phyloP scores from a whole-genome alignment of 106 monocot species.

The Gastrodia elata region DNA sequence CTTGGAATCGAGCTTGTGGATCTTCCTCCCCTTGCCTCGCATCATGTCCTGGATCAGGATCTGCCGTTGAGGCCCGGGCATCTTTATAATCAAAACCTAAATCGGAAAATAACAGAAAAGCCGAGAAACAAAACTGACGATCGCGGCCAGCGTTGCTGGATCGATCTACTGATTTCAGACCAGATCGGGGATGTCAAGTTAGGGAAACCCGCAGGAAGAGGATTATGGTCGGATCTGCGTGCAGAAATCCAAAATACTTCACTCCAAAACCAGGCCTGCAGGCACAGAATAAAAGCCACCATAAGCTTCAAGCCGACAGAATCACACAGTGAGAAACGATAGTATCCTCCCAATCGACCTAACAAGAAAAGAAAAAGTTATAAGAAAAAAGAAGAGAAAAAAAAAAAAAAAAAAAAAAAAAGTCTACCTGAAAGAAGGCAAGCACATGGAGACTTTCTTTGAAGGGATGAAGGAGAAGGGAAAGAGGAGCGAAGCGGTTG shows the following conservation, averaged over 20 bases:
- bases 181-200: slow-evolving; percentile 16
- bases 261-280: slow-evolving; percentile 40
- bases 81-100: not conserved
- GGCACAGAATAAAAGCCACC: not conserved
- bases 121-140: slow-evolving; percentile 1
- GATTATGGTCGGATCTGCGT: slow-evolving; percentile 16
- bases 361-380: not conserved
- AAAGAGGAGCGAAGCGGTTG: not conserved
- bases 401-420: not conserved
- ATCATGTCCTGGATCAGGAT: slow-evolving; percentile 15
- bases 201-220: slow-evolving; percentile 17
- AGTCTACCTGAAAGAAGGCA: slow-evolving; percentile 9
- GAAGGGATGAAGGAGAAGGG: not conserved
- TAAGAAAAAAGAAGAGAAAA: not conserved
- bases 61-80: slow-evolving; percentile 19
- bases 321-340: not conserved
- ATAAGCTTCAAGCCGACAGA: not conserved
- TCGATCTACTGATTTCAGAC: too few relatives aligned
- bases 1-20: not conserved
- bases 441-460: slow-evolving; percentile 17
- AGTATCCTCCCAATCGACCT: not conserved
- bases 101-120: not conserved
- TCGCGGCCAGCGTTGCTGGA: not conserved
- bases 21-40: not conserved
- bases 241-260: slow-evolving; percentile 41